Evolutionary conservation across 2,329 filamentous ascomycete genomes (phyloP).

Genomic region (Seiridium cupressi): DNA sequence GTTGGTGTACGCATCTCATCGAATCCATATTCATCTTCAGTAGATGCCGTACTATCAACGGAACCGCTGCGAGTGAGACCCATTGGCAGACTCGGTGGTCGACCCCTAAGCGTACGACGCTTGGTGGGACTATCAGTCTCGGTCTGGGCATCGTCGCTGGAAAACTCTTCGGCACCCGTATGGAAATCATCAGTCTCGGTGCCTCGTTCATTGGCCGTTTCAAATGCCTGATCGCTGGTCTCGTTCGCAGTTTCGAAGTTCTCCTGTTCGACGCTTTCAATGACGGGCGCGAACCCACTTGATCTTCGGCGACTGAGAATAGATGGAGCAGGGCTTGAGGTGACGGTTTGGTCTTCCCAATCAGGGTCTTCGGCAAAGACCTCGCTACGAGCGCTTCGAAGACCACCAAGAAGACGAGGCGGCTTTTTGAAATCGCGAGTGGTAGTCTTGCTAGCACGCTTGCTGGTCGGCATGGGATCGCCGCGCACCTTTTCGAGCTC

Average conservation of each 20-base stretch:
- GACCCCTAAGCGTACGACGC: conserved; percentile 26
- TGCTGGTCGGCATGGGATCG: conserved; percentile 39
- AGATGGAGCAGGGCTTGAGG: conserved; percentile 46
- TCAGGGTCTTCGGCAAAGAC: conserved; percentile 74
- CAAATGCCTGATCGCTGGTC: conserved; percentile 62
- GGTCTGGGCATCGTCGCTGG: conserved; percentile 70
- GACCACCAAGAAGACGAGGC: conserved; percentile 71
- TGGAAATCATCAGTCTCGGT: conserved; percentile 96
- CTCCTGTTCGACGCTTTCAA: conserved; percentile 51
- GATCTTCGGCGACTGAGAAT: conserved; percentile 27
- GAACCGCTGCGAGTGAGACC: conserved; percentile 48
- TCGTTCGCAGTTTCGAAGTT: conserved; percentile 83
- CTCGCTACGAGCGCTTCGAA: conserved; percentile 73
- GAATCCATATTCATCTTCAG: conserved; percentile 61
- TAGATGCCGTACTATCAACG: conserved; percentile 85
- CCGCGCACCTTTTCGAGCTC: conserved; percentile 75
- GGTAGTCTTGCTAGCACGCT: conserved; percentile 58
- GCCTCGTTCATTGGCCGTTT: conserved; percentile 71
- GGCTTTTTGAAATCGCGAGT: conserved; percentile 77
- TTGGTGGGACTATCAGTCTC: conserved; percentile 72
- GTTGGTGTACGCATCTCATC: conserved; percentile 60
- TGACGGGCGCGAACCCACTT: conserved; percentile 24
- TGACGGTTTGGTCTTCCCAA: conserved; percentile 80
- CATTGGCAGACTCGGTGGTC: conserved; percentile 16
- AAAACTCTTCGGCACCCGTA: conserved; percentile 79